These are phyloP conservation scores for Citrullus colocynthis DNA, from an alignment of 306 rosid species.

Conservation along the genomic window DNA sequence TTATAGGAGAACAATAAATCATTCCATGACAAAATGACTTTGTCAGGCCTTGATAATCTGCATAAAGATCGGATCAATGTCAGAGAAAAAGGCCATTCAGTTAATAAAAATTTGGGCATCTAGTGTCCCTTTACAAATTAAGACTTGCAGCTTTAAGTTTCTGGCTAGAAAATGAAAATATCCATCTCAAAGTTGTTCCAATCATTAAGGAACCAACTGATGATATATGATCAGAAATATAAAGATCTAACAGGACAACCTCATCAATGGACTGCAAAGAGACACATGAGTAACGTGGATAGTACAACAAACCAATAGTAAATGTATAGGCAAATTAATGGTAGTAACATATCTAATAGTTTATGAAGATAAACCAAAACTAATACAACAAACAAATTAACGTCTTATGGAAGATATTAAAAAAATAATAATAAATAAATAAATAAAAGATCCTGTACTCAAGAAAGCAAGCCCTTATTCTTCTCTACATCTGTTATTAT, in stretches of 20 bases:
- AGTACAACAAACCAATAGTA: neutral
- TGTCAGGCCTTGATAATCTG: slow-evolving; percentile 98
- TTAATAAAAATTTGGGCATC: neutral
- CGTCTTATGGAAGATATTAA: neutral
- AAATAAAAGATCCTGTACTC: neutral
- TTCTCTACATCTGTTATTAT: neutral
- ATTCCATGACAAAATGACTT: slow-evolving; percentile 81
- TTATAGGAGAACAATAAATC: slow-evolving; percentile 75
- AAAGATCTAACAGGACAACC: neutral
- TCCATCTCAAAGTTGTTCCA: neutral
- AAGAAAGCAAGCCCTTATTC: neutral
- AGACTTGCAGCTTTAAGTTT: neutral
- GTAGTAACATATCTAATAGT: neutral
- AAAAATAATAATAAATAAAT: neutral
- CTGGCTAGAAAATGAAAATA: neutral
- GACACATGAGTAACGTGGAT: neutral
- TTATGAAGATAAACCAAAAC: neutral
- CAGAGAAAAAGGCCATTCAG: slow-evolving; percentile 4
- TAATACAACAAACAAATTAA: neutral
- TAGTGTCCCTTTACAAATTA: neutral
- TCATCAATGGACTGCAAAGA: neutral
- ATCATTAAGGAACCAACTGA: neutral
- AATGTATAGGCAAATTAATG: neutral
- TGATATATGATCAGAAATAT: neutral
- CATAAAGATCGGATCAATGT: slow-evolving; percentile 7